Base-by-base conservation (phyloP, 768 basidiomycete species). In the Thelephora ganbajun region DNA sequence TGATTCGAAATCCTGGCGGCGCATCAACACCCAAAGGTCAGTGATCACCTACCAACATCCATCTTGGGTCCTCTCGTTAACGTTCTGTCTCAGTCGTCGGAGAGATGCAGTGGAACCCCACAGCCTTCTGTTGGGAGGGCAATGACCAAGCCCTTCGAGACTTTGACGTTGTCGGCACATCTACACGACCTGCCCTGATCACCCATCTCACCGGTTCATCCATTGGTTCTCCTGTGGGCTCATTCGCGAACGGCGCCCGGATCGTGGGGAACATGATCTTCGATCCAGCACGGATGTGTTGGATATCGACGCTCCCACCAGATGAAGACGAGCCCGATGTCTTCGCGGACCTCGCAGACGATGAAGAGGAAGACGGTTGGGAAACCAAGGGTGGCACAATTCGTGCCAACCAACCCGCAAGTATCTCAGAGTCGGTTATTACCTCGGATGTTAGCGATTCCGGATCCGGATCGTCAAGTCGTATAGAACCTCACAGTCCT, bases 241-340 rank as follows among this genome's bases (percentile, higher is more conserved):
- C 83, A 23, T 78, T 85, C 57, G 72, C 80, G 30, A 72, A 79
- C 47, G 85, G 86, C 44, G 83, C 89, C 34, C 79, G 89, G 49
- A 80, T 91, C 62, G 94, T 97, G 16, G 96, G 96, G 41, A 90
- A 92, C 69, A 99, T 99, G 94, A 79, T 90, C 34, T 98, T 99
- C 58, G 93, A 99, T 66, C 93, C 96, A 1, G 59, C 76, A 37
- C 79, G 80, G 20, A 97, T 97, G 92, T 88, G 90, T 59, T 97
- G 91, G 91, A 76, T 98, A 64, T 87, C 88, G 48, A 80, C 80
- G 50, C 63, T 89, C 35, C 73, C 81, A 5, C 81, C 84, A 18
- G 91, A 91, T 49, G 88, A 94, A 58, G 89, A 93, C 35, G 92
- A 97, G 59, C 87, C 88, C 6, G 92, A 97, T 59, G 85, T 92